These are phyloP conservation scores for Cutaneotrichosporon mucoides DNA, from an alignment of 1,284 basidiomycete species.

Conservation along the genomic window DNA sequence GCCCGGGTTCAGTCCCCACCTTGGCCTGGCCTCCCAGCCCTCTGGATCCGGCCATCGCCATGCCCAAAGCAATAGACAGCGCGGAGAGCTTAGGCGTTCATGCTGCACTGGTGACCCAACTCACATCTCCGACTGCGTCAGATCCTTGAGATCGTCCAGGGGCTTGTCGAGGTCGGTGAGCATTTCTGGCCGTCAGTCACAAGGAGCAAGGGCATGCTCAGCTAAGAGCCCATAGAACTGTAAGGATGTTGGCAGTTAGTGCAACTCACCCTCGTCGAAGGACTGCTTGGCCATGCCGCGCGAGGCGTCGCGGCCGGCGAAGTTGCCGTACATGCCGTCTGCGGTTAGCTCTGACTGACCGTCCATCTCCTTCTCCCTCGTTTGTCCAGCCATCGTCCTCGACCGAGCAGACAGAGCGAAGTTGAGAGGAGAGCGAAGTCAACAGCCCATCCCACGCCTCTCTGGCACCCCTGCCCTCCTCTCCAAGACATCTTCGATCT, in stretches of 20 bases:
- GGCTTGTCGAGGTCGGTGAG: conserved; percentile 80
- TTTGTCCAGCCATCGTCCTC: background rate
- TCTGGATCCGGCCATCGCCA: too few relatives aligned
- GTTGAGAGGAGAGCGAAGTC: too few relatives aligned
- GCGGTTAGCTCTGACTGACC: conserved; percentile 1
- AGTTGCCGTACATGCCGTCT: conserved; percentile 96
- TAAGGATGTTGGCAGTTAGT: too few relatives aligned
- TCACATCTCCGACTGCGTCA: conserved; percentile 76
- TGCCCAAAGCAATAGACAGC: too few relatives aligned
- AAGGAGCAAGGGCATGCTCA: too few relatives aligned
- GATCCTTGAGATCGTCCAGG: conserved; percentile 73
- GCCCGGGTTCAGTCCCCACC: background rate
- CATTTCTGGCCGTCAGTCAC: conserved; percentile 61
- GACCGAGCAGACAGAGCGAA: too few relatives aligned
- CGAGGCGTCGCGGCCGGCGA: conserved; percentile 89
- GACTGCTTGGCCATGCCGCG: conserved; percentile 96
- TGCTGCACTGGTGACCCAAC: conserved; percentile 39
- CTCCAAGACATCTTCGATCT: too few relatives aligned
- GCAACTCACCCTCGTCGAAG: conserved; percentile 70
- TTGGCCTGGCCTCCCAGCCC: background rate
- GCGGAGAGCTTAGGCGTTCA: too few relatives aligned
- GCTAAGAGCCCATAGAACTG: too few relatives aligned
- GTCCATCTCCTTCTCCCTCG: background rate
- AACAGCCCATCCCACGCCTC: too few relatives aligned
- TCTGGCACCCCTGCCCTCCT: too few relatives aligned